Conservation (phyloP, 2,329 filamentous ascomycete genomes). For the Venturia asperata region DNA sequence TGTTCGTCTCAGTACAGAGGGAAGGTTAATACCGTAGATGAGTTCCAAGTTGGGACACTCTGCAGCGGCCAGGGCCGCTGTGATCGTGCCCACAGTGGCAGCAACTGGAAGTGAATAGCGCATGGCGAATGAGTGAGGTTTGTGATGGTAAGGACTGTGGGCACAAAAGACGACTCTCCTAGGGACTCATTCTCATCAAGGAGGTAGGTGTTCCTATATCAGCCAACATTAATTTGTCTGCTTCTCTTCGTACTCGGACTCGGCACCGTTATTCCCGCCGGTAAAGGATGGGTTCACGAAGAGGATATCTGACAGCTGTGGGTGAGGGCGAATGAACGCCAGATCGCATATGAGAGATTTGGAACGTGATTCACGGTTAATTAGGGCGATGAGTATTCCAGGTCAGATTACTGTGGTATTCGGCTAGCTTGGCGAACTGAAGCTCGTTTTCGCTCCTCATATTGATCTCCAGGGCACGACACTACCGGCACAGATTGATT, state of each 20-base stretch:
- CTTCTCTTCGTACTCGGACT: constrained; percentile 1
- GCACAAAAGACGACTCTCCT: background rate
- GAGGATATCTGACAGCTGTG: background rate
- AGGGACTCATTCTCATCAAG: background rate
- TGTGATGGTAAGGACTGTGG: background rate
- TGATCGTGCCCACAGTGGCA: background rate
- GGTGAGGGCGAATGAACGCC: background rate
- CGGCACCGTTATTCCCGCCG: background rate
- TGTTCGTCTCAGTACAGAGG: no score
- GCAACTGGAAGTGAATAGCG: background rate
- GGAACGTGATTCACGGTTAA: background rate
- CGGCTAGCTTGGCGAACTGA: background rate
- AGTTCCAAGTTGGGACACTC: constrained; percentile 2
- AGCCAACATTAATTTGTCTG: background rate
- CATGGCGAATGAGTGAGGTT: background rate
- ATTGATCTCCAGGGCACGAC: background rate
- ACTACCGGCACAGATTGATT: background rate
- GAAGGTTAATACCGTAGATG: background rate
- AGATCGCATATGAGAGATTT: background rate
- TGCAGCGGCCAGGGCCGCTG: background rate
- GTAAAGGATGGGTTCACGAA: background rate
- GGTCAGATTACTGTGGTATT: no score
- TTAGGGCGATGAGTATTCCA: no score
- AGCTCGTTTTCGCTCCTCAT: constrained; percentile 7
- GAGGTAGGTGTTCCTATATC: background rate